A percentile compares a stretch with the other conserved stretches of the same genome.
Evolutionary conservation across 768 basidiomycete genomes (phyloP).

Genomic region (Suillus alpinus): DNA sequence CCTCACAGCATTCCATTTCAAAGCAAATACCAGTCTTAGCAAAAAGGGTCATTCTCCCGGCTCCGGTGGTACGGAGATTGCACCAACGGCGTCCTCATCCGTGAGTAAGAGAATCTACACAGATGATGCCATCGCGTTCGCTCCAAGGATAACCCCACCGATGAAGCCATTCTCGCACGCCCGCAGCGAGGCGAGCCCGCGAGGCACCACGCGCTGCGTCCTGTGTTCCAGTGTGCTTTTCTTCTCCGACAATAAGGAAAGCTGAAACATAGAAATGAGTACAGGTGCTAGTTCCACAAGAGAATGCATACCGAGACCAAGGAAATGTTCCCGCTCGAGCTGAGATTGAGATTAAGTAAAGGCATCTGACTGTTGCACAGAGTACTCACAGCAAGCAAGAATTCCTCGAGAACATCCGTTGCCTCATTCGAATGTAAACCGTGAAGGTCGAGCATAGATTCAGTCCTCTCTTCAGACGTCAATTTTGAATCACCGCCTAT

Average conservation of each 20-base stretch:
- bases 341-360: constrained; percentile 30
- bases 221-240: constrained; percentile 94
- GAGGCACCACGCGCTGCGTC: constrained; percentile 80
- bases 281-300: constrained; percentile 1
- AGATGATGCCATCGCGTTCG: constrained; percentile 87
- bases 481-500: constrained; percentile 52
- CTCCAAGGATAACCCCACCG: constrained; percentile 97
- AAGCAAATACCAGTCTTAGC: constrained; percentile 6
- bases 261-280: constrained; percentile 41
- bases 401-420: constrained; percentile 85
- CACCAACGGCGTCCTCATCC: constrained; percentile 24
- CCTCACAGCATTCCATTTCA: constrained; percentile 2
- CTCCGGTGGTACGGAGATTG: not conserved
- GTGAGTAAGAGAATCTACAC: constrained; percentile 84
- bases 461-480: constrained; percentile 86
- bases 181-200: constrained; percentile 77
- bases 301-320: constrained; percentile 67
- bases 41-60: constrained; percentile 1
- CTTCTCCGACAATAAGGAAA: constrained; percentile 90
- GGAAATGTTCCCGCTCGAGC: constrained; percentile 86
- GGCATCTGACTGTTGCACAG: constrained; percentile 3
- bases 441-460: constrained; percentile 85
- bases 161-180: constrained; percentile 88
- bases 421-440: constrained; percentile 94
- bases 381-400: constrained; percentile 75